Base-by-base conservation (phyloP, 2,329 filamentous ascomycete genomes). In the Fusarium redolens region DNA sequence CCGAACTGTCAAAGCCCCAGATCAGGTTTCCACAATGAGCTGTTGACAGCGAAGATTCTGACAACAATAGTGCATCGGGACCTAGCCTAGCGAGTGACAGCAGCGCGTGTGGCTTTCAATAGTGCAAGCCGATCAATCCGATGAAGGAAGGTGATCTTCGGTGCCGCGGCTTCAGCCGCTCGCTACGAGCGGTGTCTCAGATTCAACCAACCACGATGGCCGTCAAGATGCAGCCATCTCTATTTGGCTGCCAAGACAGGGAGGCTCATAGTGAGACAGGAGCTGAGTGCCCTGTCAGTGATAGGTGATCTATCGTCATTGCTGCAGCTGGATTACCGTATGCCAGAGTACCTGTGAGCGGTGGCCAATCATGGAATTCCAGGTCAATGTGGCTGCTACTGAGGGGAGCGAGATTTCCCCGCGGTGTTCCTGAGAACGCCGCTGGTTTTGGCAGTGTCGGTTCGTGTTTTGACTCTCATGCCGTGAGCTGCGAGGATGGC, bases 151-250 rank as follows among this genome's bases (percentile, higher is more conserved):
- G 17, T 38, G 25, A 37, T 25, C 44, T 35, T 54, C 45, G 20
- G 20, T 45, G 13, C n/a, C 45, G 55, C 57, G 25, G 61, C 31
- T 40, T 45, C 18, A 52, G 30, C 44, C 56, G 58, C 43, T 22
- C 28, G 18, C 52, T 51, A 45, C 38, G 31, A 25, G 48, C 69
- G 61, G 61, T 70, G 69, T 72, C 65, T 73, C 48, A 48, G 7
- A 45, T 12, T 22, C 2, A 11, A 9, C 56, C 56, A 57, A 72
- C 56, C 52, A 25, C 31, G 9, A 35, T 3, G 35, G 18, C 37
- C 11, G 37, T 44, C 38, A 14, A 47, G n/a, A n/a, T 33, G 15
- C 20, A 35, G 28, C 18, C 44, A 47, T 37, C 11, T n/a, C 40
- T 6, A 28, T 41, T 22, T 20, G 18, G 64, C 35, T 11, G 51